Evolutionary conservation across 148 eudicot genomes (phyloP), one percentile per base, ranked within the genome.

Genomic region (Vaccinium myrtillus): DNA sequence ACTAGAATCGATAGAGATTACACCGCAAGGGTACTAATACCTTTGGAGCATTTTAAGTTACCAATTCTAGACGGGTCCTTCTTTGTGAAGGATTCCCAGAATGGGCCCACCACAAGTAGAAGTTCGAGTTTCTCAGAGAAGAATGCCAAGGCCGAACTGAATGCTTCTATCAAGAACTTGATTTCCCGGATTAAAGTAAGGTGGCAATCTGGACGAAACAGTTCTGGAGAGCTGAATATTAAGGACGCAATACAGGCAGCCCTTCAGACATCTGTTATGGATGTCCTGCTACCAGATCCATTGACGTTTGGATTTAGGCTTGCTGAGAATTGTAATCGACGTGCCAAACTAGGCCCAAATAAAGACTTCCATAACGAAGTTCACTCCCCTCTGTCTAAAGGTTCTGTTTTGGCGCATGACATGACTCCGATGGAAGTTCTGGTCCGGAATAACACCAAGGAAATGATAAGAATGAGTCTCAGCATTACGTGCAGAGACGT

Each of bases 161-260:
- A 94, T 89, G 95, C 98, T 77, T 97, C 95, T 86, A 97, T 95
- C 80, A 95, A 92, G 90, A 93, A 91, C 84, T 86, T 97, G 89
- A 94, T 95, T 67, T 97, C 99, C 10, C 90, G 90, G 86, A 97
- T 97, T 63, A 95, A 95, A 79, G 98, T 97, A 18, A 93, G 94
- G 75, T 97, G 99, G 99, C 96, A 93, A 89, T 97, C 99, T 58
- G 99, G 99, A 69, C 88, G 99, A 79, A 95, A 97, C 86, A 97
- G 93, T 88, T 94, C 95, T 11, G 99, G 99, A 63, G 98, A 97
- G 90, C 87, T 97, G 67, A 93, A 95, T 87, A 97, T 97, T 80
- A 97, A 95, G 85, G 98, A 97, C 19, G 95, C 98, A 21, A 88
- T 93, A 91, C 96, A 91, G 83, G 95, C 98, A 18, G 98, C 99